Base-by-base conservation (phyloP, 306 rosid genomes). In the Fragaria ananassa region DNA sequence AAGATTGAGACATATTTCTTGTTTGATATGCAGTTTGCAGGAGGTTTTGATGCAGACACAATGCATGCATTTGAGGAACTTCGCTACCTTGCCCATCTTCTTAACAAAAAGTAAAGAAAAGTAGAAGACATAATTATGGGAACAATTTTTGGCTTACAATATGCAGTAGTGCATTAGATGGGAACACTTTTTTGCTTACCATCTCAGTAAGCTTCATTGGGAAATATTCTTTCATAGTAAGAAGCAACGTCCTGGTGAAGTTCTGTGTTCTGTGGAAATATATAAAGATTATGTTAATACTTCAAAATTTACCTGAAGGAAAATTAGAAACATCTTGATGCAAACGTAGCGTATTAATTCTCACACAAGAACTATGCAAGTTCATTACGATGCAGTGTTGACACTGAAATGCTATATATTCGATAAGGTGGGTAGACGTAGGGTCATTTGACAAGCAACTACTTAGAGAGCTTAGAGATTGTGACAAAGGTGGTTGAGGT, bases 21-120 rank as follows among this genome's bases (percentile, higher is more conserved):
- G 62, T 12, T 84, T 71, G 11, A 64, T 9, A 71, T 83, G 83
- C 96, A 95, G 98, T 95, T 95, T 92, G 98, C 97, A 17, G 98
- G 98, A 77, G 98, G 98, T 74, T 95, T 95, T 70, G 98, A 95
- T 75, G 97, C 97, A 42, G 98, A 95, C 86, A 95, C 98, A 53
- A 95, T 95, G 98, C 91, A 92, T 17, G 96, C 92, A 9, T 95
- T 95, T 46, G 98, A 95, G 82, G 97, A 95, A 68, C 96, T 92
- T 78, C 97, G 98, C 27, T 89, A 88, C 77, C 94, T 95, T 51
- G 98, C 97, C 53, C 86, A 88, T 83, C 87, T 95, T 64, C 97
- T 89, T 47, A 89, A 89, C 86, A 95, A 89, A 80, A 92, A 90
- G 81, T 90, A 72, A 80, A 81, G 45, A 68, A 25, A 10, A 21